A percentile compares a stretch with the other conserved stretches of the same genome.
Conservation (phyloP, 2,329 filamentous ascomycete genomes). For the Cordyceps sp. region DNA sequence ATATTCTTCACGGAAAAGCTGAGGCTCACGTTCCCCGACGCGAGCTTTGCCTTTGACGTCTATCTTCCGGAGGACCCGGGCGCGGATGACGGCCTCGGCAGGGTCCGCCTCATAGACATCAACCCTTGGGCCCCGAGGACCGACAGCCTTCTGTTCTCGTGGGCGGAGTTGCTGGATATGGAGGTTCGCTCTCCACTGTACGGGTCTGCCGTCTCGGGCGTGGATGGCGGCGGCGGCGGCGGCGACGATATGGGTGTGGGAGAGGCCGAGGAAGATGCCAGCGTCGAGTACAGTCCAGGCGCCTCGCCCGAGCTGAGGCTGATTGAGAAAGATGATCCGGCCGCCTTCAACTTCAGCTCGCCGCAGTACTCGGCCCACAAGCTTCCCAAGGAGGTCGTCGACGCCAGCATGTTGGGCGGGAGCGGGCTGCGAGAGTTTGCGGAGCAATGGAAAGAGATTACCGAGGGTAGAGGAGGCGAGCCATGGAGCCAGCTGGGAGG, state of each 20-base stretch:
- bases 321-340: slow-evolving; percentile 69
- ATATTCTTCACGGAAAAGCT: slow-evolving; percentile 64
- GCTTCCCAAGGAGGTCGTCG: slow-evolving; percentile 80
- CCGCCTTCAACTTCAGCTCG: slow-evolving; percentile 72
- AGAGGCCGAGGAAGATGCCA: slow-evolving; percentile 20
- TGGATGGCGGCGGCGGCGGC: slow-evolving; percentile 11
- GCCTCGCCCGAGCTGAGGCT: slow-evolving; percentile 66
- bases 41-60: slow-evolving; percentile 77
- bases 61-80: slow-evolving; percentile 59
- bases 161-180: slow-evolving; percentile 69
- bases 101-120: slow-evolving; percentile 78
- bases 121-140: slow-evolving; percentile 89
- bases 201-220: slow-evolving; percentile 19
- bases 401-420: slow-evolving; percentile 48
- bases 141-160: slow-evolving; percentile 77
- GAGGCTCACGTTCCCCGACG: slow-evolving; percentile 65
- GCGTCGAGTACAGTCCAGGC: slow-evolving; percentile 35
- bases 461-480: too few relatives aligned
- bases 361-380: slow-evolving; percentile 92
- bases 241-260: slow-evolving; percentile 20
- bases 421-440: slow-evolving; percentile 71
- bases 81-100: slow-evolving; percentile 44
- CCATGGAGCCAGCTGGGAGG: not conserved
- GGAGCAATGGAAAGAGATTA: slow-evolving; percentile 52
- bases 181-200: slow-evolving; percentile 42